Base-by-base conservation (phyloP, 139 green algal genomes). In the Volvox africanus region DNA sequence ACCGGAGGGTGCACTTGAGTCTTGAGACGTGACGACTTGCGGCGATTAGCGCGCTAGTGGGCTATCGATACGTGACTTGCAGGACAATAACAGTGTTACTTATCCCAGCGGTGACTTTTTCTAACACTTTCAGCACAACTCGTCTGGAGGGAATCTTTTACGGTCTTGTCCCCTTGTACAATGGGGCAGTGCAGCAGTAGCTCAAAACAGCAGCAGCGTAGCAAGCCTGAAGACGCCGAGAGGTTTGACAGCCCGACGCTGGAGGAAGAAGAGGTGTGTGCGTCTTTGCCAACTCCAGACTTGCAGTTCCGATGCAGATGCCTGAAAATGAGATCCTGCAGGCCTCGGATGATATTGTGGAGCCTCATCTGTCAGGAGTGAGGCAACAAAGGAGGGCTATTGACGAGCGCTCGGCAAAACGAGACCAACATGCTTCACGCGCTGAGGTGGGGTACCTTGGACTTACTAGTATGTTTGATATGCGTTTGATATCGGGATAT, bases 111-210 rank as follows among this genome's bases (percentile, higher is more conserved):
- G 5, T 9, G 44, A 9, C 44, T 55, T 55, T 55, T 55, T 55
- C 44, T 55, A n/a, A 14, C 44, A 55, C 44, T 55, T 55, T 55
- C 44, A 55, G 44, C 44, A 9, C 44, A 9, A 9, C 44, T 55
- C 44, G 5, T 9, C 5, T 9, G 9, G 9, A 55, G 44, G 44
- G 44, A 55, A 5, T 55, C 44, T 9, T 9, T 55, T 55, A 55
- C 44, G 44, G 44, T 55, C 44, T 55, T 5, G 26, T 79, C 1
- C 50, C n/a, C n/a, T n/a, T 77, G 26, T 79, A 18, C 50, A 37
- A 86, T 86, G 80, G 80, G 80, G 12, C 80, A 86, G 69, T 71
- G 50, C 80, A 86, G 50, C 50, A 86, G 80, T 30, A 86, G 24
- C 28, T 67, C 28, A 14, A 86, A 86, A 30, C 33, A 86, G 24